Conservation (phyloP, 495 filamentous ascomycete genomes). For the Glonium stellatum region DNA sequence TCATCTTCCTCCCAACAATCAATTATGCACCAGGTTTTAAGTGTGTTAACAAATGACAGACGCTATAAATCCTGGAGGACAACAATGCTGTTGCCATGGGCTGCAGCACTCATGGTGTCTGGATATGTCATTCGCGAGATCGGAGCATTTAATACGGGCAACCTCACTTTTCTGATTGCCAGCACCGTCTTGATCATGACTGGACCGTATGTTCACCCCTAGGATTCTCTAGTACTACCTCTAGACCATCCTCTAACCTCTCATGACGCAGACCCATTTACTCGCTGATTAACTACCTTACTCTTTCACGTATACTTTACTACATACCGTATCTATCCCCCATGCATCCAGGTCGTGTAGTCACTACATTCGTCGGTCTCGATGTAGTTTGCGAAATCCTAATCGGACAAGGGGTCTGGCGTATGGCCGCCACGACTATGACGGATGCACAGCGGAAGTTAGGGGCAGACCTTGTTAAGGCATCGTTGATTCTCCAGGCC, state of each 20-base stretch:
- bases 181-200: constrained; percentile 31
- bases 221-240: not conserved
- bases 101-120: constrained; percentile 25
- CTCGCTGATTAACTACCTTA: constrained; percentile 67
- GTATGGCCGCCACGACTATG: constrained; percentile 46
- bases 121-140: constrained; percentile 25
- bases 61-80: constrained; percentile 31
- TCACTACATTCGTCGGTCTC: constrained; percentile 66
- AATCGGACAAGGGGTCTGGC: constrained; percentile 61
- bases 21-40: too few relatives aligned
- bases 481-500: constrained; percentile 60
- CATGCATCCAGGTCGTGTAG: constrained; percentile 68
- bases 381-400: constrained; percentile 57
- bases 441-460: constrained; percentile 41
- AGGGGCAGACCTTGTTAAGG: constrained; percentile 57
- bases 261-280: constrained; percentile 53
- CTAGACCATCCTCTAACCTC: not conserved
- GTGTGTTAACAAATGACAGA: constrained; percentile 2
- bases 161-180: constrained; percentile 23
- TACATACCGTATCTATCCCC: constrained; percentile 73
- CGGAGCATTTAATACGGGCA: constrained; percentile 25
- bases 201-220: constrained; percentile 18
- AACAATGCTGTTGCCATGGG: constrained; percentile 29
- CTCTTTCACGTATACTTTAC: constrained; percentile 68
- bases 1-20: too few relatives aligned